Base-by-base conservation (phyloP, 2,329 filamentous ascomycete genomes). In the Claviceps sp. region DNA sequence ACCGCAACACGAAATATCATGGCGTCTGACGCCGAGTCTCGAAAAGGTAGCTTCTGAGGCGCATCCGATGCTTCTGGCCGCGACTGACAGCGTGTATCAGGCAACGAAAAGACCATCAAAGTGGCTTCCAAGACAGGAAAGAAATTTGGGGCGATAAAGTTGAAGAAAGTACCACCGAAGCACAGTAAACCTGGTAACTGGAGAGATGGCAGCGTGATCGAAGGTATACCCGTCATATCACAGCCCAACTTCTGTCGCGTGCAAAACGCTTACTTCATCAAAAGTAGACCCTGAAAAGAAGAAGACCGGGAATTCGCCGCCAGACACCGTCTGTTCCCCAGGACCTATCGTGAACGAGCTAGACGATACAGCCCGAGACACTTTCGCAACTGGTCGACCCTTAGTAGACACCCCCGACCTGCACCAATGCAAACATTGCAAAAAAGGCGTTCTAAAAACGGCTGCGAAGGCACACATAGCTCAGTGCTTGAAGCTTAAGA, bases 401-500 rank as follows among this genome's bases (percentile, higher is more conserved):
- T 77, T 95, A 58, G 84, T 89, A 60, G 90, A 95, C 62, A 76
- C 75, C 52, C 79, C 86, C 11, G 88, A 95, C 56, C 77, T 88
- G 9, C 82, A 93, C 49, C 77, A 85, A 58, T 98, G 91, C 76
- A 96, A 93, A 65, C 89, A 94, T 65, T 98, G 91, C 72, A 95
- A 93, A 69, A 90, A 94, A 61, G 86, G 86, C 49, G 79, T 95
- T 13, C 74, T 93, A 14, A 86, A 84, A 60, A 81, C 81, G 36
- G 82, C 81, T 0, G 85, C 87, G 2, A 84, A 84, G 54, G 79
- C 80, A 18, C 91, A 98, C 63, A 88, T 95, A 54, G 83, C 84
- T 40, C 81, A 84, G 46, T 98, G 91, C 61, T 71, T 96, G 53
- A 85, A 84, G 59, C 80, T 89, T 52, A 95, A 95, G 70, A 89